Percentiles rank a stretch among this genome's conserved stretches.
phyloP scores from a whole-genome alignment of 2,329 filamentous ascomycete species.

The Colletotrichum plurivorum region DNA sequence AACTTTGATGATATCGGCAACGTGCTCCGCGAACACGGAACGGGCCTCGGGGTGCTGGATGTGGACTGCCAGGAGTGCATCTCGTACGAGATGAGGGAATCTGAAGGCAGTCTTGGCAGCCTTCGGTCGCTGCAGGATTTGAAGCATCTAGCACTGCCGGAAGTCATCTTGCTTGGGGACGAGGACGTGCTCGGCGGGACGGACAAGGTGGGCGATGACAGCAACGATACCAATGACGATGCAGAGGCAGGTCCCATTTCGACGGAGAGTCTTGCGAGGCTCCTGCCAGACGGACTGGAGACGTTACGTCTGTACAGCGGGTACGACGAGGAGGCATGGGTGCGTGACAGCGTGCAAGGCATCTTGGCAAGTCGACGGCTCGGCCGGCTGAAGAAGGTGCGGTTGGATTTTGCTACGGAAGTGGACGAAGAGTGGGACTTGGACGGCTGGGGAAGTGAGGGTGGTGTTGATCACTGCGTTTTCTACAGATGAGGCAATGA shows the following conservation, averaged over 20 bases:
- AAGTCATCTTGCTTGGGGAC: neutral
- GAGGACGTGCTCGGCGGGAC: neutral
- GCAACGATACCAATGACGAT: neutral
- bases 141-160: neutral
- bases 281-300: neutral
- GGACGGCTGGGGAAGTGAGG: constrained; percentile 5
- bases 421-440: neutral
- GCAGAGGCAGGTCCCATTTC: neutral
- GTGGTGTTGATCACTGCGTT: neutral
- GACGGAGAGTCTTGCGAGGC: neutral
- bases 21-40: constrained; percentile 2
- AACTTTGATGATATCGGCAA: constrained; percentile 14
- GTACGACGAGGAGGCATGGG: neutral
- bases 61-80: neutral
- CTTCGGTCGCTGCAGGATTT: neutral
- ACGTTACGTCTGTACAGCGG: neutral
- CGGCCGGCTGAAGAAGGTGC: neutral
- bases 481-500: neutral
- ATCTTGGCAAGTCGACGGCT: constrained; percentile 3
- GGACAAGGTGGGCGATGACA: neutral
- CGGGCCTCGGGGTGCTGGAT: neutral
- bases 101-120: neutral
- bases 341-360: neutral
- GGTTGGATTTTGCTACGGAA: constrained; percentile 1
- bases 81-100: constrained; percentile 1